Evolutionary conservation across 345 rosid genomes (phyloP), one percentile per base, ranked within the genome.

Genomic region (Aquilaria malaccensis): DNA sequence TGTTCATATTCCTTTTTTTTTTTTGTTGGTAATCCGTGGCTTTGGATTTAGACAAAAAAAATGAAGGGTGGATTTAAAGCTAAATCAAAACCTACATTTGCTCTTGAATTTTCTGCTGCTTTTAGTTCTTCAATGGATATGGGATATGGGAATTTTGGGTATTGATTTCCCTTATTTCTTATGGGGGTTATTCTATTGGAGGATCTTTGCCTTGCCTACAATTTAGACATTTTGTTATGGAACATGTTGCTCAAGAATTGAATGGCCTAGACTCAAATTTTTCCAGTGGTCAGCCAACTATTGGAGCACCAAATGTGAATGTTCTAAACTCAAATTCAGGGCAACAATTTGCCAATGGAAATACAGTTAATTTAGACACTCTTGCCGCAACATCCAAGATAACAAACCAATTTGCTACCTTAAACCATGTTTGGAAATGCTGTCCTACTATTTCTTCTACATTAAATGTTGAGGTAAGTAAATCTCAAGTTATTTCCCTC

Each of bases 181-280:
- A 7, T 22, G 22, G 22, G 22, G 97, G 96, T 52, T 85, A 95
- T 45, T 81, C 92, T 9, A 76, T 77, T 72, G 97, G 99, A 67
- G 99, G 99, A 41, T 95, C 99, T 31, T 77, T 95, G 74, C 97
- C 99, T 13, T 95, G 99, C 71, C 99, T 97, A 22, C 99, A 95
- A 47, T 95, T 95, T 70, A 88, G 99, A 69, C 97, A 97, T 66
- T 95, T 95, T 79, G 88, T 95, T 60, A 95, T 95, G 99, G 99
- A 95, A 74, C 99, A 95, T 79, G 97, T 95, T 66, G 97, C 99
- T 10, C 99, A 91, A 78, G 97, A 95, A 70, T 65, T 88, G 72
- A 91, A 91, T 64, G 96, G 96, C 50, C 67, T 91, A 70, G 99
- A 95, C 67, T 83, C 97, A 6, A 80, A 80, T 79, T 67, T 88